Evolutionary conservation across 2,329 filamentous ascomycete genomes (phyloP).

Genomic region (Tricladium varicosporioides): DNA sequence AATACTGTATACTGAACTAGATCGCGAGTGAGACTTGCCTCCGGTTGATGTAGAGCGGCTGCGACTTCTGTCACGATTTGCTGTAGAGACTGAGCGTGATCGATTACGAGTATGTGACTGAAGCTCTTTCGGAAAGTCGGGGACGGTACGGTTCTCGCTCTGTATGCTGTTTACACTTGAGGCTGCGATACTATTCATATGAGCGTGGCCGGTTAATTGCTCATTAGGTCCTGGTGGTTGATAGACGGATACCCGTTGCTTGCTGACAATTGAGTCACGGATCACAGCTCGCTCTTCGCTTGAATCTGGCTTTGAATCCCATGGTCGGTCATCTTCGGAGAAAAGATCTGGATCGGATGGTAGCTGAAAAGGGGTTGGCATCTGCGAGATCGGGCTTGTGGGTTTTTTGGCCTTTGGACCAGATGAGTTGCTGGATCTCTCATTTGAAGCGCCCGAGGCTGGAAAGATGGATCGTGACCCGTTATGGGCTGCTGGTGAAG

Average conservation of each 20-base stretch:
- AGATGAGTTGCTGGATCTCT: constrained; percentile 4
- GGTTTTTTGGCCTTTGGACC: constrained; percentile 4
- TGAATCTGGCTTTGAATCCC: constrained; percentile 4
- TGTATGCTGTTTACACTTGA: constrained; percentile 20
- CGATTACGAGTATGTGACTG: neutral
- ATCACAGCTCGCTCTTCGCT: constrained; percentile 6
- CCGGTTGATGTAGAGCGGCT: neutral
- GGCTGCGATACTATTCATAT: constrained; percentile 11
- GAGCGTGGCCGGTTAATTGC: neutral
- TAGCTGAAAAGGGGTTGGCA: constrained; percentile 1
- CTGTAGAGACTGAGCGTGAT: neutral
- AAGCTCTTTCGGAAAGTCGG: neutral
- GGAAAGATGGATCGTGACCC: constrained; percentile 17
- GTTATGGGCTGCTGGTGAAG: constrained; percentile 8
- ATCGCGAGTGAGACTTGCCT: neutral
- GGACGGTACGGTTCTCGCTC: neutral
- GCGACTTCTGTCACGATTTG: neutral
- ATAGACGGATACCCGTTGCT: constrained; percentile 12
- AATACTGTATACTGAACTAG: neutral
- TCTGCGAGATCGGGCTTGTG: constrained; percentile 6
- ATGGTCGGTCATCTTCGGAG: constrained; percentile 15
- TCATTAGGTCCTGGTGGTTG: neutral
- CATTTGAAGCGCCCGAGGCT: constrained; percentile 3
- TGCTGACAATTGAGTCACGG: constrained; percentile 12
- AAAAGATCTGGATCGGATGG: constrained; percentile 8